Percentiles rank a stretch among this genome's conserved stretches.
These are phyloP conservation scores for Metschnikowia vanudenii DNA, from an alignment of 805 yeast genomes.

Conservation along the genomic window DNA sequence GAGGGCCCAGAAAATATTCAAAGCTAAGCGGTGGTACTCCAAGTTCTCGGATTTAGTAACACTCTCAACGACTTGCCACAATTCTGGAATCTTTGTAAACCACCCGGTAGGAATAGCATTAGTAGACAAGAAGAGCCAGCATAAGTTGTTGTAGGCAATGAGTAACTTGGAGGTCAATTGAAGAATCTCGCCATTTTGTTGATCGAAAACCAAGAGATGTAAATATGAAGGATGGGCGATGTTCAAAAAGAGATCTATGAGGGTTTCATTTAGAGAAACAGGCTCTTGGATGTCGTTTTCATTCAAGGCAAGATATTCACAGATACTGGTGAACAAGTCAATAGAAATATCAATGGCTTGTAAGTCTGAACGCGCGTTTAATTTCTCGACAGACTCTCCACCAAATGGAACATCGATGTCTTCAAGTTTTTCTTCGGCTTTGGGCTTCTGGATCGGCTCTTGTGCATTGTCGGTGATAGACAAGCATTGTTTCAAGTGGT, in stretches of 20 bases:
- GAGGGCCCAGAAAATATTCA: conserved; percentile 40
- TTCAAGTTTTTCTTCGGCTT: conserved; percentile 17
- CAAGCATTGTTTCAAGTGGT: conserved; percentile 9
- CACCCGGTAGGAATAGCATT: conserved; percentile 38
- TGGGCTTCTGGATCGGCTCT: conserved; percentile 27
- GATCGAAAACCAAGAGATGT: conserved; percentile 41
- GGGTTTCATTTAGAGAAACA: conserved; percentile 21
- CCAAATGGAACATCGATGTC: conserved; percentile 27
- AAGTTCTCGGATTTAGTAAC: conserved; percentile 18
- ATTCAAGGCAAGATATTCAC: conserved; percentile 52
- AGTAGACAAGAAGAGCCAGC: conserved; percentile 51
- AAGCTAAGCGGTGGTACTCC: conserved; percentile 30
- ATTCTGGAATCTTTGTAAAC: conserved; percentile 27
- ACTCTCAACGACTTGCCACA: conserved; percentile 31
- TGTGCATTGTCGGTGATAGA: conserved; percentile 35
- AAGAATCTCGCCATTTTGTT: conserved; percentile 22
- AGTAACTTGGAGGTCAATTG: conserved; percentile 55
- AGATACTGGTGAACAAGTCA: conserved; percentile 72
- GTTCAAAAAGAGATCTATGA: conserved; percentile 22
- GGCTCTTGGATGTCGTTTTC: conserved; percentile 26
- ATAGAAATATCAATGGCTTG: conserved; percentile 68
- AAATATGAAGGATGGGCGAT: conserved; percentile 31
- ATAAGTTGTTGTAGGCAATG: conserved; percentile 67
- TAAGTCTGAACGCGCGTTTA: conserved; percentile 49
- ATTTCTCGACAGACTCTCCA: conserved; percentile 36